Base-by-base conservation (phyloP, 208 protist genomes). In the Endotrypanum monterogeii region DNA sequence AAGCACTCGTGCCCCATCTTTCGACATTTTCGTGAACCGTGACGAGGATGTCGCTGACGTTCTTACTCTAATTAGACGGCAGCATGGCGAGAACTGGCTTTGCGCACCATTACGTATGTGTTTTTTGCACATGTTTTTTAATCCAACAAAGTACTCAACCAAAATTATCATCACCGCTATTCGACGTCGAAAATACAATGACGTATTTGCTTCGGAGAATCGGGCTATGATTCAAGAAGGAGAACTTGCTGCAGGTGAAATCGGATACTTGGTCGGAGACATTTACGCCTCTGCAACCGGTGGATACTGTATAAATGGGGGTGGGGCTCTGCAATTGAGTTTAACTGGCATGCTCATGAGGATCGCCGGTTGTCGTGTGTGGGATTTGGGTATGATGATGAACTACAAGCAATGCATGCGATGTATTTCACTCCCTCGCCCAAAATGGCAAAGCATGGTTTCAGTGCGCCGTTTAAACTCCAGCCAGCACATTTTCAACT, bases 361-460 rank as follows among this genome's bases (percentile, higher is more conserved):
- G 3, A 51, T 73, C 0, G 72, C 82, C 4, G 90, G 91, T 16
- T 95, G 90, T 67, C 84, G 60, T 7, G 61, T 94, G 0, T 98
- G 94, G 92, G 94, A 98, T 83, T 76, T 98, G n/a, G 94, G 91
- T 12, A 98, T 98, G 94, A 35, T 51, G 28, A 85, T 96, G 85
- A 66, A 66, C 12, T 98, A 98, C 83, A 98, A 98, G 44, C 66
- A 65, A 44, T 23, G 32, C 0, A 37, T 77, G 18, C 71, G 69
- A 48, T 83, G 79, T 67, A 12, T 82, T 60, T 39, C 51, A 48
- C 32, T 78, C 4, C 70, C 79, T 37, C 63, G 66, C n/a, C 48
- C 39, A 28, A 79, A 79, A 35, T 80, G 68, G 73, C 52, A 72
- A 28, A 76, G 63, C 18, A 60, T 82, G 9, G 50, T 76, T 1